Evolutionary conservation across 2,329 filamentous ascomycete species (phyloP), one percentile per base, ranked within the genome.

Genomic region (Scleromitrula shiraiana): DNA sequence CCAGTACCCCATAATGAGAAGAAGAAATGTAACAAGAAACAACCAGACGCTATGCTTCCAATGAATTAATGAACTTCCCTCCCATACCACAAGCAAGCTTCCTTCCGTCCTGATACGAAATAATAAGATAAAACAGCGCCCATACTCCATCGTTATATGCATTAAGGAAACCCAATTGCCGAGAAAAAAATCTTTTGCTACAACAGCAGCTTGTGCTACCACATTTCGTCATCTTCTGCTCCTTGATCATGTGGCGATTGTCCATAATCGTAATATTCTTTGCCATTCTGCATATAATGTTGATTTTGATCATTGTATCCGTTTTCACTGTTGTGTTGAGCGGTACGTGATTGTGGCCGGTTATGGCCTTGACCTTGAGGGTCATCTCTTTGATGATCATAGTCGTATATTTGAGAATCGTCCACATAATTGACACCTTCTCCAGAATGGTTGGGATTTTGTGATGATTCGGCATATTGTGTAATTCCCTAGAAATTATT

Each of bases 391-490:
- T 62, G 61, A 49, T 65, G 61, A 40, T 73, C 70, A 57, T 75
- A 72, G 53, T 72, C 71, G 57, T 74, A 76, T 59, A 70, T 71
- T 52, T 73, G 69, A 46, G 70, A 67, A 51, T 77, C 72, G 47
- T 74, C 72, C 45, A 73, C 63, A 57, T 69, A 68, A 47, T 55
- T 67, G 37, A 66, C 64, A 49, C 62, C 65, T 47, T 72, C 69
- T 23, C 59, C 47, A 27, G 44, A 26, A 15, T 35, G 44, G 20
- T 63, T 61, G 33, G 59, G 53, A 46, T 59, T 57, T 45, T 62
- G 58, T 22, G 56, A 49, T 32, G 56, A 56, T 52, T 65, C 62
- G 29, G 62, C 63, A 53, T 65, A 66, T 41, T 65, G 58, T 22
- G 61, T 49, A 35, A 64, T 63, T 15, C 63, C 63, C 63, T 65